phyloP scores from a whole-genome alignment of 179 eudicot species.

The Amaranthus tricolor region DNA sequence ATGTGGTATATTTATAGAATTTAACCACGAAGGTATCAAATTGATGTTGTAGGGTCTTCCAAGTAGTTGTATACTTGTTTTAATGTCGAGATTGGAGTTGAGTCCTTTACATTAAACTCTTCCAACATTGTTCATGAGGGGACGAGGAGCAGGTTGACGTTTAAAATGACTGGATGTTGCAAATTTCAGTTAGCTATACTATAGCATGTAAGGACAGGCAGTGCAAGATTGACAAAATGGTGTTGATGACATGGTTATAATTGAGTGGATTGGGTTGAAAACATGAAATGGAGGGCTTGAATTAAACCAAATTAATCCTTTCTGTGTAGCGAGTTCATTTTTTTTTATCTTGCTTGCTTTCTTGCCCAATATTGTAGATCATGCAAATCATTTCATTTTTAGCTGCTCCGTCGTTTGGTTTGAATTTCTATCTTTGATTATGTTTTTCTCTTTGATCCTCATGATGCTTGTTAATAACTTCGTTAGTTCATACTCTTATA shows the following conservation, averaged over 20 bases:
- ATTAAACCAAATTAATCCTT: not conserved
- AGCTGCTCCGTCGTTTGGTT: slow-evolving; percentile 2
- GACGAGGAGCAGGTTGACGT: not conserved
- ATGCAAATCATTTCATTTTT: not conserved
- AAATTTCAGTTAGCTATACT: not conserved
- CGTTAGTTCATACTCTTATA: not conserved
- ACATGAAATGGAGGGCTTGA: not conserved
- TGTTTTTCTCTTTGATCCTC: not conserved
- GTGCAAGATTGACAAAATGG: not conserved
- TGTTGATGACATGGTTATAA: not conserved
- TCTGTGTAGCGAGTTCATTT: not conserved
- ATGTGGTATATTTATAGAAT: not conserved
- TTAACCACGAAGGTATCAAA: not conserved
- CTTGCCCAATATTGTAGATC: not conserved
- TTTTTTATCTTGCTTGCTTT: not conserved
- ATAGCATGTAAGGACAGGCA: not conserved
- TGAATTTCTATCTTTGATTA: not conserved
- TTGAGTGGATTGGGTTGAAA: not conserved
- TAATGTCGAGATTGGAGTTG: not conserved
- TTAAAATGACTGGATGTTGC: not conserved
- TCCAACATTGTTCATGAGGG: not conserved
- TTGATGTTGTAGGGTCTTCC: not conserved
- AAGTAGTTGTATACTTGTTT: not conserved
- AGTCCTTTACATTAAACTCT: not conserved
- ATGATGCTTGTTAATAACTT: not conserved